Percentiles rank a stretch among this genome's conserved stretches.
Conservation (phyloP, 768 basidiomycete genomes). For the Suillus luteus region DNA sequence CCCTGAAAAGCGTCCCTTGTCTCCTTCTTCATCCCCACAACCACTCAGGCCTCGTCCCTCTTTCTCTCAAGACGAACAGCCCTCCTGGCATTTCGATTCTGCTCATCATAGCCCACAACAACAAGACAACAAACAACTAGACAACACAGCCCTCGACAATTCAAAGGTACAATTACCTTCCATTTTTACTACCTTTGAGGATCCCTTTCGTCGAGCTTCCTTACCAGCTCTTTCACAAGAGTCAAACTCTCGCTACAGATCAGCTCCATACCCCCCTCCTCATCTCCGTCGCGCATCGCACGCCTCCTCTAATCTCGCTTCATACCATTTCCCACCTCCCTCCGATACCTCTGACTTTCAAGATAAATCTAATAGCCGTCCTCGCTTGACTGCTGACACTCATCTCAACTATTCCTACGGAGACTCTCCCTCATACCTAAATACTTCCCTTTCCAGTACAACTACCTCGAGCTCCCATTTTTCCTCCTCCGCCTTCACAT, state of each 20-base stretch:
- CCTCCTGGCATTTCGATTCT: slow-evolving; percentile 30
- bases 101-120: slow-evolving; percentile 19
- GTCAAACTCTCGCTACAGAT: slow-evolving; percentile 46
- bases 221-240: slow-evolving; percentile 55
- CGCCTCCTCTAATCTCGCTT: slow-evolving; percentile 44
- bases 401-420: slow-evolving; percentile 45
- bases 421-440: slow-evolving; percentile 49
- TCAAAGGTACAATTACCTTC: slow-evolving; percentile 71
- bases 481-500: slow-evolving; percentile 48
- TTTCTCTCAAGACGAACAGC: slow-evolving; percentile 26
- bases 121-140: slow-evolving; percentile 43
- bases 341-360: slow-evolving; percentile 41
- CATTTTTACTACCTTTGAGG: slow-evolving; percentile 71
- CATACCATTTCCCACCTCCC: slow-evolving; percentile 57
- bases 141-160: slow-evolving; percentile 44
- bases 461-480: slow-evolving; percentile 54
- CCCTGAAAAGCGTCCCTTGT: slow-evolving; percentile 59
- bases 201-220: slow-evolving; percentile 59
- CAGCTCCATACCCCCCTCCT: slow-evolving; percentile 58
- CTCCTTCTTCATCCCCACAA: slow-evolving; percentile 52
- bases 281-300: slow-evolving; percentile 46
- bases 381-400: slow-evolving; percentile 52
- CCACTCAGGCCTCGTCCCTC: slow-evolving; percentile 50
- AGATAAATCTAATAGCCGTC: slow-evolving; percentile 40
- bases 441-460: slow-evolving; percentile 52